Evolutionary conservation across 768 basidiomycete genomes (phyloP), one percentile per base, ranked within the genome.

Genomic region (Agaricus sinodeliciosus): DNA sequence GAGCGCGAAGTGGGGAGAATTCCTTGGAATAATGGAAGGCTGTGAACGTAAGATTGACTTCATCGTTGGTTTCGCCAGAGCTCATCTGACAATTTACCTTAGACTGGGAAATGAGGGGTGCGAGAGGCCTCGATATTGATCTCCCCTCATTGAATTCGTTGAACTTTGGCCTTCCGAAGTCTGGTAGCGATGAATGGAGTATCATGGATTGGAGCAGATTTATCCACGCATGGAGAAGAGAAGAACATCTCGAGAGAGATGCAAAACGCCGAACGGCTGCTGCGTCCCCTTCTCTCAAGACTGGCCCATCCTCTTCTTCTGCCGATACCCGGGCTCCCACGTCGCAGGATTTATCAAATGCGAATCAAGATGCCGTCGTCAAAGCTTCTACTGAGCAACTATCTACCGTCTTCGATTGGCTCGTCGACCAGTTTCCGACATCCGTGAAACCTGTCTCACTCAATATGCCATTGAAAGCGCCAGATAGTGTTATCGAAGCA

Each of bases 1-100:
- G 58, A 90, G 87, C 60, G 92, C 96, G 4, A 83, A 84, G 58
- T 98, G 95, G 94, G 96, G 96, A 15, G 90, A 96, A 63, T 97
- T 94, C 65, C 70, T 99, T 28, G 96, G 96, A 3, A 81, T 81
- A 15, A 73, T 98, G 62, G 88, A 95, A 57, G 87, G 85, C 1
- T 87, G 85, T 60, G 94, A 99, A 72, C 96, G 76, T 79, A 57
- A 59, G 76, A 66, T 22, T 40, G 31, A 40, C 31, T 27, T 27
- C 39, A 36, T 19, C 44, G 3, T 46, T 31, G 8, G 36, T 12
- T 49, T 41, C 7, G 11, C 41, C 2, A 35, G 13, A 1, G 19
- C 3, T 31, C 37, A 8, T 25, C 40, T 22, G 39, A 26, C 9
- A 26, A 27, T 9, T 42, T 3, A 16, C 39, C 40, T 27, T 52